Conservation (phyloP, 257 asterid species). For the Plectranthus barbatus region DNA sequence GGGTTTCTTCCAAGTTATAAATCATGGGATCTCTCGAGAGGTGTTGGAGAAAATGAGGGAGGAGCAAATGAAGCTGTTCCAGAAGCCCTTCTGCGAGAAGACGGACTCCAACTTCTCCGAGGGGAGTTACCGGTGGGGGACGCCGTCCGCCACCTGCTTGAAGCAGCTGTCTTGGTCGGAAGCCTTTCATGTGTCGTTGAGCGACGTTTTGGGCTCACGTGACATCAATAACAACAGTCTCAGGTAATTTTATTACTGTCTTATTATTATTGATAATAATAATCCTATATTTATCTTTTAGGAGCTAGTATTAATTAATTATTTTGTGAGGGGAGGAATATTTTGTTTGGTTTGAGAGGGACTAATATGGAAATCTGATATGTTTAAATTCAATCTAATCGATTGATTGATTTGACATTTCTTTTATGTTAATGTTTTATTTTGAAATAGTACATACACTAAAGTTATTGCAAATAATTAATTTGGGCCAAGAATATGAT, state of each 20-base stretch:
- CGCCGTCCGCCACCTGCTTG: conserved; percentile 68
- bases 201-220: conserved; percentile 38
- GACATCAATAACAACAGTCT: conserved; percentile 24
- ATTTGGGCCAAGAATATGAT: too few relatives aligned
- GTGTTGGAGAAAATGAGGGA: conserved; percentile 54
- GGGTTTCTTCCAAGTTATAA: conserved; percentile 89
- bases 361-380: too few relatives aligned
- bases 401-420: too few relatives aligned
- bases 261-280: too few relatives aligned
- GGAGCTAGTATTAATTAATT: too few relatives aligned
- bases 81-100: conserved; percentile 59
- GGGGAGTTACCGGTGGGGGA: conserved; percentile 90
- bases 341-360: too few relatives aligned
- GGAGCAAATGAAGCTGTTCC: conserved; percentile 61
- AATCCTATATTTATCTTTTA: too few relatives aligned
- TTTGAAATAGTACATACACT: too few relatives aligned
- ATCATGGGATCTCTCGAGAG: conserved; percentile 70
- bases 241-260: conserved; percentile 30
- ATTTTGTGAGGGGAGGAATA: too few relatives aligned
- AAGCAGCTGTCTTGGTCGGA: conserved; percentile 84
- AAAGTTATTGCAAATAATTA: too few relatives aligned
- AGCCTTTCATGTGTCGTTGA: conserved; percentile 78
- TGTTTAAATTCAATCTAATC: too few relatives aligned
- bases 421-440: too few relatives aligned
- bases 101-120: conserved; percentile 40